Evolutionary conservation across 2,329 filamentous ascomycete genomes (phyloP), one percentile per base, ranked within the genome.

Genomic region (Raffaelea albimanens): DNA sequence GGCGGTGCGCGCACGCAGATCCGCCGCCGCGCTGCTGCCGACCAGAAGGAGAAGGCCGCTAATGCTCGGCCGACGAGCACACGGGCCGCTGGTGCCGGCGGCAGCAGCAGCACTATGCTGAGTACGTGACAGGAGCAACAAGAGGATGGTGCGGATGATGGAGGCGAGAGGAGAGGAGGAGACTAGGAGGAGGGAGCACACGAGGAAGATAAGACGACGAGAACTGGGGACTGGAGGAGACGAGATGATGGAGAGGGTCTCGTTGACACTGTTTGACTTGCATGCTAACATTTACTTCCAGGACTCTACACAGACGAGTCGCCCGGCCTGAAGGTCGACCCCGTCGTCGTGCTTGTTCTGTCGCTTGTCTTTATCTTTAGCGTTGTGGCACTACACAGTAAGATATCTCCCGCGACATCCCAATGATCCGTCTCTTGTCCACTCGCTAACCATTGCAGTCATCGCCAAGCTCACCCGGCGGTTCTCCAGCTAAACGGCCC

Each of bases 281-380:
- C n/a, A n/a, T n/a, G n/a, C 43, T 16, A 13, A 11, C 7, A 7
- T 22, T 52, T 89, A 85, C n/a, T n/a, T n/a, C n/a, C n/a, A n/a
- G n/a, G 81, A 69, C 83, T 98, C 40, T 98, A 98, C 81, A 98
- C 93, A 50, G 93, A 98, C 65, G 93, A 98, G 75, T 95, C 87
- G 56, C 93, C 93, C 50, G 93, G 93, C 53, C 75, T 98, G 61
- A 95, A 96, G 75, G 93, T 98, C 56, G 93, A 98, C 67, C 93
- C 93, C 20, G 93, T 98, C 51, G 90, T 98, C 56, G 91, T 98
- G 55, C 78, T 98, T 62, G 93, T 96, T 57, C 77, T 98, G 59
- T 95, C 88, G 62, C 80, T 98, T 60, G 93, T 95, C 53, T 98
- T 98, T 70, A 98, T 98, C 69, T 96, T 98, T 74, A 93, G 86